A percentile compares a stretch with the other conserved stretches of the same genome.
These are phyloP conservation scores for Ogataea trehaloabstinens DNA, from an alignment of 805 yeast species.

Conservation along the genomic window DNA sequence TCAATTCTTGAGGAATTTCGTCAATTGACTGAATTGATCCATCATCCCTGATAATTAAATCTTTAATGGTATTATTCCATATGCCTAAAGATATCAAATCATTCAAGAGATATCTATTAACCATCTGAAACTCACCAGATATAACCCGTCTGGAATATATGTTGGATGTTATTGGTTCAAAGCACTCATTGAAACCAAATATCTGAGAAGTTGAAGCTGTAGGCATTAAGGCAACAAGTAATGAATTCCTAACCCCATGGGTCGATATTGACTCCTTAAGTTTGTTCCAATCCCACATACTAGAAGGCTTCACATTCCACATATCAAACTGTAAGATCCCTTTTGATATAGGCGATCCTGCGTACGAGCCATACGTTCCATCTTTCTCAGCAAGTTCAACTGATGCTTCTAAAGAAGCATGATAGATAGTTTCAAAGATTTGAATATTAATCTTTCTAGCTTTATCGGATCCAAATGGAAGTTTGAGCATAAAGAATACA, in stretches of 20 bases:
- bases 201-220: constrained; percentile 98
- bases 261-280: constrained; percentile 57
- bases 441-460: constrained; percentile 77
- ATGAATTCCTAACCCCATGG: constrained; percentile 81
- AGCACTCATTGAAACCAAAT: constrained; percentile 90
- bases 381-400: constrained; percentile 67
- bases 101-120: constrained; percentile 78
- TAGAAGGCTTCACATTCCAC: constrained; percentile 80
- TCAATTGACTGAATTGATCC: constrained; percentile 85
- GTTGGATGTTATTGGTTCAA: constrained; percentile 94
- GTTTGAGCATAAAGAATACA: constrained; percentile 70
- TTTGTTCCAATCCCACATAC: constrained; percentile 82
- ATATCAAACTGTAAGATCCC: constrained; percentile 84
- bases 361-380: constrained; percentile 72
- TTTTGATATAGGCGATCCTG: constrained; percentile 87
- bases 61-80: constrained; percentile 81
- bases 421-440: constrained; percentile 94
- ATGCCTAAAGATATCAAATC: constrained; percentile 80
- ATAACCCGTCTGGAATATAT: constrained; percentile 86
- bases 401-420: constrained; percentile 87
- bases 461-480: constrained; percentile 82
- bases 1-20: constrained; percentile 70
- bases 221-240: constrained; percentile 94
- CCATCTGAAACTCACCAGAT: constrained; percentile 92
- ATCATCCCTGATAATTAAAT: constrained; percentile 66